Base-by-base conservation (phyloP, 345 rosid species). In the Gossypium australe region DNA sequence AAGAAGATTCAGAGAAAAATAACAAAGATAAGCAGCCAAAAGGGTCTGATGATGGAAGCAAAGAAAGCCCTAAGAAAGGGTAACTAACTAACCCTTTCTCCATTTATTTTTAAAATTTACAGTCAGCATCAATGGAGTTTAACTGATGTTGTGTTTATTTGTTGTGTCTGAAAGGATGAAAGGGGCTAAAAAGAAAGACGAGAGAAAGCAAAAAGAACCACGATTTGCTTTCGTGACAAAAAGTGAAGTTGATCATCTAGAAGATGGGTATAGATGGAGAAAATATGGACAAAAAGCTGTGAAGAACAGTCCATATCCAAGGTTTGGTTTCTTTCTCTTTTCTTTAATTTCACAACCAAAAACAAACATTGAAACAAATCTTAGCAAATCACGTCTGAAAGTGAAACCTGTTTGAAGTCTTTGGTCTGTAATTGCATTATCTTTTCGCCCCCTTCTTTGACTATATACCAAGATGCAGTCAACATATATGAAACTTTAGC, bases 251-350 rank as follows among this genome's bases (percentile, higher is more conserved):
- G 97, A 92, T 86, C 86, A 89, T 84, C 93, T 92, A 55, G 97
- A 92, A 85, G 97, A 92, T 79, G 97, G 94, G 34, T 92, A 89
- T 65, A 80, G 97, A 74, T 92, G 97, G 97, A 89, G 97, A 84
- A 91, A 91, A 83, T 91, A 91, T 73, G 97, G 97, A 75, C 97
- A 91, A 76, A 91, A 91, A 56, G 97, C 97, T 34, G 97, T 91
- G 14, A 89, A 92, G 77, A 88, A 92, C 41, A 92, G 94, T 75
- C 89, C 91, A 70, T 88, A 81, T 68, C 93, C 94, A 69, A 89
- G 94, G 94, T 91, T 60, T 1, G 49, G 27, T 57, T 51, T 47
- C 60, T 8, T 43, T 11, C 45, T 34, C 12, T 10, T 74, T 67
- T 65, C 51, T 44, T 43, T 11, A 48, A 62, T 11, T 4, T 16